These are phyloP conservation scores for Bruguiera hainesii DNA, from an alignment of 441 rosid genomes.

Conservation along the genomic window DNA sequence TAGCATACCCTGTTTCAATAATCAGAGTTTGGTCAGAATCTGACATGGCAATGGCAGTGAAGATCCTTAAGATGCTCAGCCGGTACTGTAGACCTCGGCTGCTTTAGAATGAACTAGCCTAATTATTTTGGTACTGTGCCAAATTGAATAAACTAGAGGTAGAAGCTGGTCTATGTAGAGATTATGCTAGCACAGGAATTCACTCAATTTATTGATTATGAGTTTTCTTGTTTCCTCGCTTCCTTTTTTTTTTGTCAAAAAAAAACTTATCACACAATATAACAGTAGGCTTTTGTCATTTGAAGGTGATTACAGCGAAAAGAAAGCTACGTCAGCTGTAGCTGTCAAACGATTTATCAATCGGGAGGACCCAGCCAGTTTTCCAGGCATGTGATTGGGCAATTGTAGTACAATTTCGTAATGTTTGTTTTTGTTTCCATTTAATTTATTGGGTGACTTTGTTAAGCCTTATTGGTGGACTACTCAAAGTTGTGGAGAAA, in stretches of 20 bases:
- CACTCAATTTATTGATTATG: no score
- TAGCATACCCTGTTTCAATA: conserved; percentile 56
- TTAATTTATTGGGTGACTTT: conserved; percentile 5
- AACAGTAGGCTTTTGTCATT: conserved; percentile 2
- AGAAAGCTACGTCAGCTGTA: not conserved
- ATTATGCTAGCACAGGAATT: no score
- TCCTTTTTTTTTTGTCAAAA: no score
- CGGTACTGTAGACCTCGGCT: no score
- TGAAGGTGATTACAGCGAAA: not conserved
- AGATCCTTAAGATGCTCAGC: not conserved
- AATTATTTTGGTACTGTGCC: no score
- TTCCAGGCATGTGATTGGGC: conserved; percentile 12
- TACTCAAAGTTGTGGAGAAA: not conserved
- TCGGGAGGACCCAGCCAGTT: conserved; percentile 20
- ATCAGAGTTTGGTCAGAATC: conserved; percentile 6
- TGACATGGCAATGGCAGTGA: no score
- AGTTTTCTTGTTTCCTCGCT: no score
- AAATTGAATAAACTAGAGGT: no score
- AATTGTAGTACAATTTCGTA: conserved; percentile 1
- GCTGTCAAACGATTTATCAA: no score
- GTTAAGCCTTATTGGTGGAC: conserved; percentile 15
- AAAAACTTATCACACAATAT: conserved; percentile 11
- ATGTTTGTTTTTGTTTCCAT: not conserved
- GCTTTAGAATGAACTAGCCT: no score
- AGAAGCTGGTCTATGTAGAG: no score